Evolutionary conservation across 768 basidiomycete species (phyloP).

Genomic region (Myochromella boudieri): DNA sequence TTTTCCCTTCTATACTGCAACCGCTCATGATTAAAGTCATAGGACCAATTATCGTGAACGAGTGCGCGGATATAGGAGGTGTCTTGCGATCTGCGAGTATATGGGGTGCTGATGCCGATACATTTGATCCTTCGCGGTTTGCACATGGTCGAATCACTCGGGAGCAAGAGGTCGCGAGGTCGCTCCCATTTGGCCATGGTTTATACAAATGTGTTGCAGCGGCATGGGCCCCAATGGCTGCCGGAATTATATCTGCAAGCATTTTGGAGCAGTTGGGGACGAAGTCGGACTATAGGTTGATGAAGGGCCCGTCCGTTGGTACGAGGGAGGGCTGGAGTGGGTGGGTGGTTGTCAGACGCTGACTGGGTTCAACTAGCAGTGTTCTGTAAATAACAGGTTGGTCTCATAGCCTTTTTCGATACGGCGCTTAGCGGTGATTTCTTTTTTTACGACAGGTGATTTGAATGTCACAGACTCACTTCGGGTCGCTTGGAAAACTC

Average conservation of each 20-base stretch:
- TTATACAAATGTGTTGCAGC: slow-evolving; percentile 46
- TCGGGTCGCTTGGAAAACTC: no score
- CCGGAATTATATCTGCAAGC: slow-evolving; percentile 44
- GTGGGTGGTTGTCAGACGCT: slow-evolving; percentile 29
- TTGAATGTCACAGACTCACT: no score
- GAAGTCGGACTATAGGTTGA: slow-evolving; percentile 24
- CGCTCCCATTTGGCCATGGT: slow-evolving; percentile 51
- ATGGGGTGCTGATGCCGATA: slow-evolving; percentile 34
- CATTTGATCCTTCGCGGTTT: slow-evolving; percentile 46
- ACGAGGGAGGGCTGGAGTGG: slow-evolving; percentile 45
- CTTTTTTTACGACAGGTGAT: no score
- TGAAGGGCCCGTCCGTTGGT: slow-evolving; percentile 31
- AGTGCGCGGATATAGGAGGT: slow-evolving; percentile 34
- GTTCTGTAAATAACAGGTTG: no score
- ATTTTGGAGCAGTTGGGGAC: slow-evolving; percentile 34
- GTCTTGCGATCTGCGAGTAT: slow-evolving; percentile 31
- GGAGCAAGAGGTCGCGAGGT: slow-evolving; percentile 19
- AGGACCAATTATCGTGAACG: slow-evolving; percentile 17
- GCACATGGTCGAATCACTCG: slow-evolving; percentile 17
- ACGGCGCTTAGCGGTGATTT: no score
- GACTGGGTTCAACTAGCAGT: no score
- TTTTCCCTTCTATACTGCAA: background rate
- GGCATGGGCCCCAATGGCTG: slow-evolving; percentile 52
- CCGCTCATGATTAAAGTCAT: background rate
- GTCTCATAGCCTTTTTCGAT: no score